Conservation (phyloP, 2,329 filamentous ascomycete species). For the Corniculantispora saksenae region DNA sequence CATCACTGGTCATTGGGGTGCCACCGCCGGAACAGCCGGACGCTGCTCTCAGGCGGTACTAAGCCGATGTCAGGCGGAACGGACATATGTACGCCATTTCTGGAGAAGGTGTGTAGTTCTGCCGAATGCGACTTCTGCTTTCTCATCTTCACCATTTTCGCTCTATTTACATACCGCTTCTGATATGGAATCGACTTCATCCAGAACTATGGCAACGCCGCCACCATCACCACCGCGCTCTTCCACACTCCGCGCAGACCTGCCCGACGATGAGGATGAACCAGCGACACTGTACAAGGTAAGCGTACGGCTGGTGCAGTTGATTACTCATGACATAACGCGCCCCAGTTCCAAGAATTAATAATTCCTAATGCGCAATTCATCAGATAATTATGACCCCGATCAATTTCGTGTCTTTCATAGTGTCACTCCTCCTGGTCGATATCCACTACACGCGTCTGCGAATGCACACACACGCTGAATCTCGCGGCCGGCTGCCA, state of each 20-base stretch:
- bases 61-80: too few species aligned
- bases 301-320: background rate
- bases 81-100: background rate
- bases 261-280: background rate
- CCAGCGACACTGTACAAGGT: conserved; percentile 12
- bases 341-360: background rate
- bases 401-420: conserved; percentile 62
- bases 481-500: conserved; percentile 34
- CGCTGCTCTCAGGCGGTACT: too few species aligned
- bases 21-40: too few species aligned
- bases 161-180: background rate
- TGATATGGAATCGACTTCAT: background rate
- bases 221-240: background rate
- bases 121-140: background rate
- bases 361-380: background rate
- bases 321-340: background rate
- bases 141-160: background rate
- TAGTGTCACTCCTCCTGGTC: conserved; percentile 64
- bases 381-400: conserved; percentile 58
- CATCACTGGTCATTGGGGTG: too few species aligned
- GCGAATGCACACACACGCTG: conserved; percentile 44
- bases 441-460: conserved; percentile 57
- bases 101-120: background rate
- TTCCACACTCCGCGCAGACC: background rate
- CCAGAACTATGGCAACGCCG: background rate